Percentiles rank a stretch among this genome's conserved stretches.
phyloP scores from a whole-genome alignment of 306 rosid genomes.

The Castanea mollissima region DNA sequence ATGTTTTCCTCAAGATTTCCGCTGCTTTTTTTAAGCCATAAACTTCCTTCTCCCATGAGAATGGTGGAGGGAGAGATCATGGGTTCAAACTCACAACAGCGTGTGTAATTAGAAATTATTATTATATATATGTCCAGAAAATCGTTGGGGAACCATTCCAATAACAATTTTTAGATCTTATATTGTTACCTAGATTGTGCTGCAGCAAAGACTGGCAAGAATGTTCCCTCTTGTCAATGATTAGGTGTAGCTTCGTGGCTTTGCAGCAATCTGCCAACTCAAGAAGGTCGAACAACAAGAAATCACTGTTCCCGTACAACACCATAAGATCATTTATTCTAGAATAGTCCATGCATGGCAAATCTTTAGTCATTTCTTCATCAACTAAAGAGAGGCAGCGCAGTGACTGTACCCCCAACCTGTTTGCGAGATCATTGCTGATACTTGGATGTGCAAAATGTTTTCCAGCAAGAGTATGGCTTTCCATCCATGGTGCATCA shows the following conservation, averaged over 20 bases:
- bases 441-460: conserved; percentile 81
- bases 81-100: too few species aligned
- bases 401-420: conserved; percentile 80
- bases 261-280: conserved; percentile 98
- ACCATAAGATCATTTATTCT: conserved; percentile 79
- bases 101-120: neutral
- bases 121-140: neutral
- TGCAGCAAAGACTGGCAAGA: conserved; percentile 91
- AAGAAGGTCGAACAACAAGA: conserved; percentile 83
- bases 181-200: conserved; percentile 75
- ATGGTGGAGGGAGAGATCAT: too few species aligned
- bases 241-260: conserved; percentile 78
- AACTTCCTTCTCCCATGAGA: too few species aligned
- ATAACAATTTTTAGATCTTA: conserved; percentile 3
- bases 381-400: conserved; percentile 86
- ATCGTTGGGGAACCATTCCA: neutral
- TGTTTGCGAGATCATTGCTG: conserved; percentile 85
- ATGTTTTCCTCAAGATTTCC: neutral
- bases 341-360: conserved; percentile 85
- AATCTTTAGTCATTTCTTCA: conserved; percentile 81
- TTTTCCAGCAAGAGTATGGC: conserved; percentile 63
- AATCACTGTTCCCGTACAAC: conserved; percentile 68
- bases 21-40: too few species aligned
- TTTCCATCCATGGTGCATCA: conserved; percentile 97
- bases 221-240: conserved; percentile 94